Evolutionary conservation across 129 eudicot genomes (phyloP), one percentile per base, ranked within the genome.

Genomic region (Pseudognaphalium luteoalbum): DNA sequence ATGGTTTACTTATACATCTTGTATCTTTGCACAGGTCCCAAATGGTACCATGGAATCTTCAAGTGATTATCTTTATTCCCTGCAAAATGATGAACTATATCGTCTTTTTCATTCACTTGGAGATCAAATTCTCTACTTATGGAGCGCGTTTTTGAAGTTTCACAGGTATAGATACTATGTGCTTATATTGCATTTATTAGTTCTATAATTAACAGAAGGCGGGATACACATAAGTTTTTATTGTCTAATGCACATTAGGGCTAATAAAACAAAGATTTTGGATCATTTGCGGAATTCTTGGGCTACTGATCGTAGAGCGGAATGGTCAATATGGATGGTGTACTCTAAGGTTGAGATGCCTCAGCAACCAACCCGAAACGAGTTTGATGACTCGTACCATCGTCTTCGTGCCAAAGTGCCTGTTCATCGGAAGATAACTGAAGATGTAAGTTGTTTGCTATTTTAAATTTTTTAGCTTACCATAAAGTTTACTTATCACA

Each of bases 261-360:
- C 87, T 64, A 86, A 91, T 75, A 85, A 78, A 81, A 77, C 87
- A 72, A 86, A 86, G 81, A 80, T 94, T 50, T 78, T 88, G 78
- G 97, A 94, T 64, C 84, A 75, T 83, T 84, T 94, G 72, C 86
- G 84, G 57, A 82, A 91, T 42, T 83, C 87, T 16, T 94, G 97
- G 97, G 92, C 97, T 69, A 60, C 68, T 78, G 97, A 94, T 70
- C 89, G 99, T 52, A 94, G 84, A 83, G 91, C 97, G 33, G 99
- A 94, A 88, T 94, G 99, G 99, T 94, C 99, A 29, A 94, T 94
- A 80, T 94, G 99, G 99, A 94, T 94, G 97, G 97, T 94, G 50
- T 80, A 94, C 87, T 87, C 93, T 28, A 94, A 91, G 74, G 96
- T 89, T 75, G 99, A 91, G 80, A 94, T 91, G 96, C 97, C 99